phyloP scores from a whole-genome alignment of 345 rosid species.

The Eucalyptus sp. region DNA sequence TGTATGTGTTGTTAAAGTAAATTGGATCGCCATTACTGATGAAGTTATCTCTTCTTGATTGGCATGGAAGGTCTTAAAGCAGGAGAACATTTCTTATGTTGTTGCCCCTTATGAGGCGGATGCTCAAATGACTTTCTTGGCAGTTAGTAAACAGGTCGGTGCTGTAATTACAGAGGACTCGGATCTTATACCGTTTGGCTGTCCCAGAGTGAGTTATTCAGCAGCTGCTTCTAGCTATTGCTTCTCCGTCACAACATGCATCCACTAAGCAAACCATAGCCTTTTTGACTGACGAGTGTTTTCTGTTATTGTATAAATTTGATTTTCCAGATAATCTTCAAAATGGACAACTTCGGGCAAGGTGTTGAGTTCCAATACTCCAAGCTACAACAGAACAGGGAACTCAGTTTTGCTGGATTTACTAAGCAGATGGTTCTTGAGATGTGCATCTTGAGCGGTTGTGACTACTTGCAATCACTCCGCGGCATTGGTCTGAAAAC shows the following conservation, averaged over 20 bases:
- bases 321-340: constrained; percentile 58
- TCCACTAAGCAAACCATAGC: not conserved
- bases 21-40: not conserved
- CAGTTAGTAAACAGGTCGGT: constrained; percentile 69
- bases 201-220: constrained; percentile 70
- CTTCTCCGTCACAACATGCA: not conserved
- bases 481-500: constrained; percentile 94
- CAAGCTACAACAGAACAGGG: constrained; percentile 58
- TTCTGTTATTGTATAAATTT: not conserved
- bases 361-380: constrained; percentile 72
- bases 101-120: constrained; percentile 99
- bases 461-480: constrained; percentile 89
- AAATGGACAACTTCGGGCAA: constrained; percentile 97
- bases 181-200: constrained; percentile 96
- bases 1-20: not conserved
- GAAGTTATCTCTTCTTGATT: not conserved
- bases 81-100: constrained; percentile 52
- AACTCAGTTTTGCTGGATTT: constrained; percentile 56
- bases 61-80: constrained; percentile 58
- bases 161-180: constrained; percentile 96
- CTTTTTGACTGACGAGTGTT: not conserved
- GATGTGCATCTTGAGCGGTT: constrained; percentile 98
- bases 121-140: constrained; percentile 96
- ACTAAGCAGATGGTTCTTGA: constrained; percentile 83
- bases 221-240: not conserved